These are phyloP conservation scores for Perilla frutescens DNA, from an alignment of 257 asterid species.

Conservation along the genomic window DNA sequence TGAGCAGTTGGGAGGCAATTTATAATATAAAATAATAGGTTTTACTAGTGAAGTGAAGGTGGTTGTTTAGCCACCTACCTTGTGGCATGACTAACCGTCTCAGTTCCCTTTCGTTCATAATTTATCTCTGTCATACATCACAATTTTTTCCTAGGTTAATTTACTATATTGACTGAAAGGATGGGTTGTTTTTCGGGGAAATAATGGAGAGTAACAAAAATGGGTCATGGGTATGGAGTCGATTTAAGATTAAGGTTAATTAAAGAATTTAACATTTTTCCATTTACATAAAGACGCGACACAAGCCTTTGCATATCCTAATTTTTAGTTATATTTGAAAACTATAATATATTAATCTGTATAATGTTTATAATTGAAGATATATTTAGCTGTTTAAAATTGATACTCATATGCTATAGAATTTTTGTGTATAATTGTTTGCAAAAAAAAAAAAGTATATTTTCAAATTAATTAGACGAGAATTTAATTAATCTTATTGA, in stretches of 20 bases:
- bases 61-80: slow-evolving; percentile 46
- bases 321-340: too few species aligned
- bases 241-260: neutral
- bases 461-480: too few species aligned
- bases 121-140: slow-evolving; percentile 19
- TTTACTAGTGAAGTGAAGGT: slow-evolving; percentile 38
- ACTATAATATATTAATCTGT: too few species aligned
- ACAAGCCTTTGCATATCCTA: too few species aligned
- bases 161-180: slow-evolving; percentile 29
- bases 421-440: too few species aligned
- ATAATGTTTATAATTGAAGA: too few species aligned
- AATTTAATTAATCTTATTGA: too few species aligned
- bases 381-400: too few species aligned
- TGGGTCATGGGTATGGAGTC: neutral
- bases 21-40: slow-evolving; percentile 26
- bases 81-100: slow-evolving; percentile 38
- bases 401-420: too few species aligned
- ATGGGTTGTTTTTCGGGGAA: neutral
- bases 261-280: too few species aligned
- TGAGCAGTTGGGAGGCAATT: slow-evolving; percentile 30
- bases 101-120: slow-evolving; percentile 30
- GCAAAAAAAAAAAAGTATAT: too few species aligned
- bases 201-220: neutral
- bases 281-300: too few species aligned
- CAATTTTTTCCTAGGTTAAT: neutral